Conservation (phyloP, 139 green algal species). For the Coelastrella sp. region DNA sequence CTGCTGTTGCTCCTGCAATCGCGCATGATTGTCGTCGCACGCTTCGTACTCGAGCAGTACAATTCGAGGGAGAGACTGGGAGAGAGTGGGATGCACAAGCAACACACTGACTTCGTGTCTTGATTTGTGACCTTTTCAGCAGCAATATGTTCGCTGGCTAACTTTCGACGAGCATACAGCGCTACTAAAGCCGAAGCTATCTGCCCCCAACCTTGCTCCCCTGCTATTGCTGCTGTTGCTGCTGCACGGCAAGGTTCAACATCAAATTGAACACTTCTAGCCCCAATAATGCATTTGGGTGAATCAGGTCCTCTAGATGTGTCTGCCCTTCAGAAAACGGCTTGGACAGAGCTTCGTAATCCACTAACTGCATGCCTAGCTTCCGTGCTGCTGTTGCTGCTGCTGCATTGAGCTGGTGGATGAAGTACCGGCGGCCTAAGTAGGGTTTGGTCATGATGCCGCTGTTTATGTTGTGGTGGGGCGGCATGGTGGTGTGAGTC, state of each 20-base stretch:
- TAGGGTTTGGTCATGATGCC: constrained; percentile 46
- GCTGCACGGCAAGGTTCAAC: constrained; percentile 44
- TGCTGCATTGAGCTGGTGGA: constrained; percentile 53
- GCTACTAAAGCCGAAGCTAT: too few relatives aligned
- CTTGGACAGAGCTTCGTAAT: constrained; percentile 30
- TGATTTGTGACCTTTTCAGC: too few relatives aligned
- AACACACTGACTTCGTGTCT: too few relatives aligned
- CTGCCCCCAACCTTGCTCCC: too few relatives aligned
- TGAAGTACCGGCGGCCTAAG: constrained; percentile 43
- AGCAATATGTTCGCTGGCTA: too few relatives aligned
- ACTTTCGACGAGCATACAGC: too few relatives aligned
- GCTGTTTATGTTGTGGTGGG: neutral
- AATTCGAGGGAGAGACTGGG: too few relatives aligned
- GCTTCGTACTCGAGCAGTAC: too few relatives aligned
- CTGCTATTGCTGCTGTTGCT: constrained; percentile 39
- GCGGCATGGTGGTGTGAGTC: constrained; percentile 52
- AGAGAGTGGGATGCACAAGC: too few relatives aligned
- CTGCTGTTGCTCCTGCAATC: too few relatives aligned
- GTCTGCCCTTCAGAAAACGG: constrained; percentile 29
- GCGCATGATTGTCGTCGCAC: too few relatives aligned
- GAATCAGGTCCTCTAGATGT: constrained; percentile 40
- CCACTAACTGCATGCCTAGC: constrained; percentile 45
- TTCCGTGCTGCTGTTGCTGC: constrained; percentile 7
- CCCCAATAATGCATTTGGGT: constrained; percentile 30
- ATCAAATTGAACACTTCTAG: constrained; percentile 49